A percentile compares a stretch with the other conserved stretches of the same genome.
These are phyloP conservation scores for Penicillium nordicum DNA, from an alignment of 2,329 filamentous ascomycete species.

Conservation along the genomic window DNA sequence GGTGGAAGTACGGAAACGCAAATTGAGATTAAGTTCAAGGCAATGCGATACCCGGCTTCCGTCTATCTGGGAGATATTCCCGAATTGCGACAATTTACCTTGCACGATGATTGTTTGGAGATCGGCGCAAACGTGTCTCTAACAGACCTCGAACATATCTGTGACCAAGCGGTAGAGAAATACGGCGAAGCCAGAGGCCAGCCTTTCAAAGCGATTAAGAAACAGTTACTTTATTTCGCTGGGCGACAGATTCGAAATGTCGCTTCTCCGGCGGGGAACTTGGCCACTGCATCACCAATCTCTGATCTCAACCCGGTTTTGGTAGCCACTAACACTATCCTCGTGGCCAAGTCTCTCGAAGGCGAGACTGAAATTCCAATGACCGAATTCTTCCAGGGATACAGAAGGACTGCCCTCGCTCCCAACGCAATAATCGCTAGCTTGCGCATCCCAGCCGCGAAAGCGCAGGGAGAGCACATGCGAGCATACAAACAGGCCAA, in stretches of 20 bases:
- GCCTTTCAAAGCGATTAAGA: constrained; percentile 84
- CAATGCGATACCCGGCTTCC: constrained; percentile 80
- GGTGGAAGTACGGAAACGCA: constrained; percentile 96
- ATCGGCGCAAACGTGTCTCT: constrained; percentile 90
- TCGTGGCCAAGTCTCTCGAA: constrained; percentile 73
- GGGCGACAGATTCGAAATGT: constrained; percentile 95
- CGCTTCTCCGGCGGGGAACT: constrained; percentile 91
- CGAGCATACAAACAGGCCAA: constrained; percentile 95
- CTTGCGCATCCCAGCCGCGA: constrained; percentile 77
- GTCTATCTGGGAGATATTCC: constrained; percentile 92
- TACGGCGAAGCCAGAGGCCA: constrained; percentile 72
- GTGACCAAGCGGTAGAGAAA: constrained; percentile 70
- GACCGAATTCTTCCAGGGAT: constrained; percentile 87
- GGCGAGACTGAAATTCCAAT: constrained; percentile 84
- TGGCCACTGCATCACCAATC: constrained; percentile 92
- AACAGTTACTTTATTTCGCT: constrained; percentile 92
- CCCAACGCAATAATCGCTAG: constrained; percentile 79
- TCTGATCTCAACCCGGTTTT: constrained; percentile 95
- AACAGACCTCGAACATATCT: constrained; percentile 85
- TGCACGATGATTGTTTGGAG: constrained; percentile 79
- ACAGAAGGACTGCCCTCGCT: constrained; percentile 77
- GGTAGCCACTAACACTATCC: constrained; percentile 75
- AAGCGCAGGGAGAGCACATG: constrained; percentile 74
- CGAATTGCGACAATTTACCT: constrained; percentile 76
- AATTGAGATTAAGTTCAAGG: constrained; percentile 98